These are phyloP conservation scores for Cryphonectria japonica DNA, from an alignment of 2,329 filamentous ascomycete species.

Conservation along the genomic window DNA sequence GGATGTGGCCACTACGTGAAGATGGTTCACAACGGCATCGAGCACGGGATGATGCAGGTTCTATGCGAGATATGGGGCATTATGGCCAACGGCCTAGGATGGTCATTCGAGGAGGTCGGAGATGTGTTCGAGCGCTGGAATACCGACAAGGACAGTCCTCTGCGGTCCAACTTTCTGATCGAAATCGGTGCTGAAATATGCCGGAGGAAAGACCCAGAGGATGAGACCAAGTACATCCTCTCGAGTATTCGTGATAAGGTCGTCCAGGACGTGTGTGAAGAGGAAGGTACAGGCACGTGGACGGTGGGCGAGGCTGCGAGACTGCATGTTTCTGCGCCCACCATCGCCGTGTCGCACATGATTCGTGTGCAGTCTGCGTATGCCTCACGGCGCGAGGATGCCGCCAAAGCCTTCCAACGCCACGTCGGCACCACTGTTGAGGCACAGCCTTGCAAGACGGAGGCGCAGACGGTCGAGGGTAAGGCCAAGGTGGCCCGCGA, in stretches of 20 bases:
- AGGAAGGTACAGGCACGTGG: conserved; percentile 71
- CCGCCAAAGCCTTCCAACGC: conserved; percentile 57
- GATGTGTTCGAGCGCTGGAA: conserved; percentile 66
- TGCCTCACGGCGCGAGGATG: conserved; percentile 56
- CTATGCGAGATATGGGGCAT: conserved; percentile 69
- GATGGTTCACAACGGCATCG: conserved; percentile 77
- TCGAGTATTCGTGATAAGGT: conserved; percentile 70
- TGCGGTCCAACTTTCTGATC: conserved; percentile 64
- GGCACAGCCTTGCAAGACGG: conserved; percentile 28
- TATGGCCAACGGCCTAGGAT: conserved; percentile 60
- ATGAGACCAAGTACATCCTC: conserved; percentile 54
- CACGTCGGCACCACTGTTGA: conserved; percentile 42
- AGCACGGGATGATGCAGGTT: conserved; percentile 70
- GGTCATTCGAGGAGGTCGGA: conserved; percentile 64
- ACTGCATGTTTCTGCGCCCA: conserved; percentile 66
- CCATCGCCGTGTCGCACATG: conserved; percentile 65
- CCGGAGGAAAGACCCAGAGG: conserved; percentile 46
- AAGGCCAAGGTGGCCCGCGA: conserved; percentile 54
- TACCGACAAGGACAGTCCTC: conserved; percentile 49
- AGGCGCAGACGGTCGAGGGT: conserved; percentile 38
- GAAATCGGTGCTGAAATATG: conserved; percentile 66
- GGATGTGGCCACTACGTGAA: conserved; percentile 74
- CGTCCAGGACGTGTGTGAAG: conserved; percentile 68
- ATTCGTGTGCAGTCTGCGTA: conserved; percentile 67
- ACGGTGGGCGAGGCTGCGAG: conserved; percentile 63